These are phyloP conservation scores for Leucocoprinus leucothites DNA, from an alignment of 768 basidiomycete species.

Conservation along the genomic window DNA sequence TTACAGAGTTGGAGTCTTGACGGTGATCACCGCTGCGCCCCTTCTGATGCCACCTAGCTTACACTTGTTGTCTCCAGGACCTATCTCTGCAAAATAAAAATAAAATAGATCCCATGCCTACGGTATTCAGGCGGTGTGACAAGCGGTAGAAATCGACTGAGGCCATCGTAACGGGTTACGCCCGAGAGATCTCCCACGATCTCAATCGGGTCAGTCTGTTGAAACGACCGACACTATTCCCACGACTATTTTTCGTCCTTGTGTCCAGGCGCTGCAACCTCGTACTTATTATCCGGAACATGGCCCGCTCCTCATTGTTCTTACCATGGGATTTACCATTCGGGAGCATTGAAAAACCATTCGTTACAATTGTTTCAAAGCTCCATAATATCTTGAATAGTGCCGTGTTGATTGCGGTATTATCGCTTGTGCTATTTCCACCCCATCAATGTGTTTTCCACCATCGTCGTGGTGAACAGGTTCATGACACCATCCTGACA, in stretches of 20 bases:
- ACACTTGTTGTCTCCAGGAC: not conserved
- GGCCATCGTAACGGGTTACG: not conserved
- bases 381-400: not conserved
- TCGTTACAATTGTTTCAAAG: not conserved
- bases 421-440: slow-evolving; percentile 4
- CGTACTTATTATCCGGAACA: not conserved
- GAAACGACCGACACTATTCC: not conserved
- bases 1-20: not conserved
- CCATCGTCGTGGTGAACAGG: not conserved
- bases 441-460: not conserved
- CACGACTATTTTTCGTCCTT: not conserved
- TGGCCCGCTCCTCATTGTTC: not conserved
- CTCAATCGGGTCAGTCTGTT: not conserved
- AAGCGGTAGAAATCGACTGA: not conserved
- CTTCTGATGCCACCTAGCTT: not conserved
- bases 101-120: slow-evolving; percentile 2
- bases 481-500: not conserved
- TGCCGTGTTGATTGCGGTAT: not conserved
- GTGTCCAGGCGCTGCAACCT: not conserved
- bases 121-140: slow-evolving; percentile 8
- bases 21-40: slow-evolving; percentile 1
- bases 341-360: too few relatives aligned
- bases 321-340: not conserved
- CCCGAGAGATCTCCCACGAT: not conserved
- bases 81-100: not conserved